Conservation (phyloP, 192 early-diverging fungal species). For the Coemansia sp. region DNA sequence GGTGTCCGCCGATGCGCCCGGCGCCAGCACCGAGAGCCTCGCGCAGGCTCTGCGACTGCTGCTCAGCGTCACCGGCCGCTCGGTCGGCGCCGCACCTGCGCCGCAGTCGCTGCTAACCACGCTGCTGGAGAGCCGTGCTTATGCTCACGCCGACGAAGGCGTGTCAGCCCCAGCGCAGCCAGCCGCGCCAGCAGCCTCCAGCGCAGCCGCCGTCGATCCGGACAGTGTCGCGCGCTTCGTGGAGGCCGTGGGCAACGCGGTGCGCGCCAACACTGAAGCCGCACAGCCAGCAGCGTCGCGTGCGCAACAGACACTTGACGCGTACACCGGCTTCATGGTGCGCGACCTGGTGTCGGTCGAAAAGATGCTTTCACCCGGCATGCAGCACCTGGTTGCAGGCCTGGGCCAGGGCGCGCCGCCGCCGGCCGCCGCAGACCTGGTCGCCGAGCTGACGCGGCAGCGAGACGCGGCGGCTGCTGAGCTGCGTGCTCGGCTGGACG, state of each 20-base stretch:
- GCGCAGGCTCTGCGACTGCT: conserved; percentile 44
- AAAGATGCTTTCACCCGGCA: conserved; percentile 38
- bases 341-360: conserved; percentile 45
- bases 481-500: conserved; percentile 25
- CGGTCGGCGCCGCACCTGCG: conserved; percentile 7
- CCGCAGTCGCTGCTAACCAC: conserved; percentile 17
- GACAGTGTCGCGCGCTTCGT: conserved; percentile 37
- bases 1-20: conserved; percentile 8
- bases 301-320: conserved; percentile 26
- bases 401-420: conserved; percentile 20
- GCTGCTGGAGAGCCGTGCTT: conserved; percentile 18
- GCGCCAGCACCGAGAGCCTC: conserved; percentile 34
- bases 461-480: conserved; percentile 10
- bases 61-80: conserved; percentile 20
- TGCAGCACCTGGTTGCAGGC: conserved; percentile 42
- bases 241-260: conserved; percentile 29
- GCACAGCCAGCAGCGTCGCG: not conserved
- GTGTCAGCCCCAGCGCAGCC: not conserved
- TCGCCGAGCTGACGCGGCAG: conserved; percentile 30
- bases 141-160: not conserved
- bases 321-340: conserved; percentile 47
- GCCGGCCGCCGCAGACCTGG: conserved; percentile 27
- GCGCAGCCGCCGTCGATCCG: conserved; percentile 13
- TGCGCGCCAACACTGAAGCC: conserved; percentile 8
- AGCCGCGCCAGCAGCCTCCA: not conserved